These are phyloP conservation scores for Xylaria flabelliformis DNA, from an alignment of 495 filamentous ascomycete genomes.

Conservation along the genomic window DNA sequence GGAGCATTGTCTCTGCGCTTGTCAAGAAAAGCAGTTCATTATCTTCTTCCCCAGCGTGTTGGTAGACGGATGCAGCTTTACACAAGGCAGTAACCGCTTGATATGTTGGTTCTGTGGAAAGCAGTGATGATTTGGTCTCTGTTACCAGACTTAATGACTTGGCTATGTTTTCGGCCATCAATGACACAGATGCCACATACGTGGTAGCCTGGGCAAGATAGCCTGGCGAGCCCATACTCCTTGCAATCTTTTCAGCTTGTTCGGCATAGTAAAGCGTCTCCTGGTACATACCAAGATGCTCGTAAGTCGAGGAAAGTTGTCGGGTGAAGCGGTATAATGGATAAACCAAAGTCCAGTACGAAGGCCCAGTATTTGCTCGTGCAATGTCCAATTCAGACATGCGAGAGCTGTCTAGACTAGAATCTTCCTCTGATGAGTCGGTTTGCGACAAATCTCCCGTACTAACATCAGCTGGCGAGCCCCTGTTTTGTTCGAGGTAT, in stretches of 20 bases:
- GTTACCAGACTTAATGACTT: conserved; percentile 68
- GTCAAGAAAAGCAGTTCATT: conserved; percentile 44
- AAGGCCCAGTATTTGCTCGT: conserved; percentile 58
- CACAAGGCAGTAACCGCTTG: conserved; percentile 52
- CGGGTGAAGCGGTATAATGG: conserved; percentile 71
- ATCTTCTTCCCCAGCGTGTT: conserved; percentile 47
- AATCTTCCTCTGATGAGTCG: conserved; percentile 43
- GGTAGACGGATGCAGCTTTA: conserved; percentile 52
- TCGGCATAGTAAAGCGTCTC: conserved; percentile 92
- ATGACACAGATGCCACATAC: conserved; percentile 68
- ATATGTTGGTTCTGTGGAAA: conserved; percentile 52
- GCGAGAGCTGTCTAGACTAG: conserved; percentile 37
- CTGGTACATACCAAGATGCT: conserved; percentile 82
- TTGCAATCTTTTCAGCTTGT: conserved; percentile 80
- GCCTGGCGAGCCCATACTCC: conserved; percentile 66
- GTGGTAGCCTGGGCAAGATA: conserved; percentile 61
- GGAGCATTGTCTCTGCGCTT: conserved; percentile 48
- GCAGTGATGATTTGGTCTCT: conserved; percentile 52
- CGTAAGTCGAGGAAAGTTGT: conserved; percentile 76
- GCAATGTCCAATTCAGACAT: conserved; percentile 27
- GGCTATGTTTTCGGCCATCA: conserved; percentile 64
- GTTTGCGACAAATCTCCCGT: conserved; percentile 43
- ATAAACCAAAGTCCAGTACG: conserved; percentile 81
- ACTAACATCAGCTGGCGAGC: conserved; percentile 33
- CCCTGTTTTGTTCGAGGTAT: conserved; percentile 60